These are phyloP conservation scores for Cutaneotrichosporon curvatum DNA, from an alignment of 1,284 basidiomycete genomes.

Conservation along the genomic window DNA sequence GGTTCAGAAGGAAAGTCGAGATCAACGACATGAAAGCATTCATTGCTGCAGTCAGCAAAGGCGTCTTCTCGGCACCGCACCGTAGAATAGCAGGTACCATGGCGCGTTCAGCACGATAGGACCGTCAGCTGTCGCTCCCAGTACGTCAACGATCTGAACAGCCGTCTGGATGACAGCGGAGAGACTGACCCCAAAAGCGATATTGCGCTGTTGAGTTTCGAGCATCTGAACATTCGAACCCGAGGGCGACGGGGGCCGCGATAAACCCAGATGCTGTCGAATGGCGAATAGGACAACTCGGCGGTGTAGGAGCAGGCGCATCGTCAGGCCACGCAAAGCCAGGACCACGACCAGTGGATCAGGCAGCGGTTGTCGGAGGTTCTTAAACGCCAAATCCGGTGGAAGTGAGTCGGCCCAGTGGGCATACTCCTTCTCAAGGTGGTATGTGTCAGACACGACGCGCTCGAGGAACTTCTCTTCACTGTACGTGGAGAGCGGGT, in stretches of 20 bases:
- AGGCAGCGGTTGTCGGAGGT: neutral
- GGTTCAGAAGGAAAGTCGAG: slow-evolving; percentile 16
- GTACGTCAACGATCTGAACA: slow-evolving; percentile 9
- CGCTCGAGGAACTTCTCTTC: slow-evolving; percentile 3
- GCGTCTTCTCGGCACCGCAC: slow-evolving; percentile 3
- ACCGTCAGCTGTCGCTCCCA: neutral
- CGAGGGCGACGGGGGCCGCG: neutral
- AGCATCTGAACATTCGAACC: slow-evolving; percentile 3
- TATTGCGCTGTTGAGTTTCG: slow-evolving; percentile 9
- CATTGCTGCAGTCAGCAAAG: slow-evolving; percentile 8
- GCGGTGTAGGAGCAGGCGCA: slow-evolving; percentile 18
- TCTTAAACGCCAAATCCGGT: slow-evolving; percentile 1
- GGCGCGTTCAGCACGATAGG: slow-evolving; percentile 6
- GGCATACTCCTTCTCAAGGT: slow-evolving; percentile 17
- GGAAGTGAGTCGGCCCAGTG: slow-evolving; percentile 9
- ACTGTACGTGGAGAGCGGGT: slow-evolving; percentile 6
- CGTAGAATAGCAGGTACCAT: slow-evolving; percentile 22
- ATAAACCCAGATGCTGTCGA: slow-evolving; percentile 3
- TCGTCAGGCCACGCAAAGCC: slow-evolving; percentile 11
- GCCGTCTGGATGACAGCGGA: slow-evolving; percentile 15
- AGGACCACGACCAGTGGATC: slow-evolving; percentile 8
- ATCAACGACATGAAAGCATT: slow-evolving; percentile 22
- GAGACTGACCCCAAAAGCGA: slow-evolving; percentile 14
- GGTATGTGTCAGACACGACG: slow-evolving; percentile 4
- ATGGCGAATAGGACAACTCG: slow-evolving; percentile 16